phyloP scores from a whole-genome alignment of 2,329 filamentous ascomycete species.

The Diaporthe capsici region DNA sequence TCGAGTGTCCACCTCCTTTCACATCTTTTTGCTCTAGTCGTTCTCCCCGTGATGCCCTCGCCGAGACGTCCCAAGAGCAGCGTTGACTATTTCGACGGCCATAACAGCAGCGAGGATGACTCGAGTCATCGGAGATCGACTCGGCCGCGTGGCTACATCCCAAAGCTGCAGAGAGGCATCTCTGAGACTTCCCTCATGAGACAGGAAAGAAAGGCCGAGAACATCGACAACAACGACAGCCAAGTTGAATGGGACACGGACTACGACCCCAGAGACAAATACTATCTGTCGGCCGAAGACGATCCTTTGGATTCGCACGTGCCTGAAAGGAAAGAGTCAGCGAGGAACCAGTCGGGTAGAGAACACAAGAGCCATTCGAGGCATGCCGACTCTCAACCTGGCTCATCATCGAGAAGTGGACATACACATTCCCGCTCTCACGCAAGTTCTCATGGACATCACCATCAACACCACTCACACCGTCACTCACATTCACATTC shows the following conservation, averaged over 20 bases:
- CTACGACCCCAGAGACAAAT: constrained; percentile 44
- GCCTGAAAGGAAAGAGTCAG: background rate
- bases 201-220: constrained; percentile 14
- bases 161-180: constrained; percentile 26
- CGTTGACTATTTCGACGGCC: constrained; percentile 28
- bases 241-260: constrained; percentile 40
- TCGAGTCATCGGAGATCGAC: constrained; percentile 17
- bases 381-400: constrained; percentile 18
- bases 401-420: constrained; percentile 3
- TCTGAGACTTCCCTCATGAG: constrained; percentile 39
- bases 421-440: constrained; percentile 4
- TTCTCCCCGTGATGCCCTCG: constrained; percentile 34
- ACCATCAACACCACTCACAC: constrained; percentile 8
- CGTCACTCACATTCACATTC: constrained; percentile 16
- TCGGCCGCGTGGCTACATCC: constrained; percentile 25
- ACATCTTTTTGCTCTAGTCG: background rate
- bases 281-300: constrained; percentile 43
- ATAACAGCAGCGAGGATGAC: constrained; percentile 37
- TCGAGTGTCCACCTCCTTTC: background rate
- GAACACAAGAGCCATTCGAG: constrained; percentile 29
- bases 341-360: background rate
- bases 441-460: constrained; percentile 22
- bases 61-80: constrained; percentile 30
- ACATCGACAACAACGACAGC: constrained; percentile 23
- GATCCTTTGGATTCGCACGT: constrained; percentile 34